phyloP scores from a whole-genome alignment of 371 early-diverging fungal genomes.

The Apophysomyces variabilis region DNA sequence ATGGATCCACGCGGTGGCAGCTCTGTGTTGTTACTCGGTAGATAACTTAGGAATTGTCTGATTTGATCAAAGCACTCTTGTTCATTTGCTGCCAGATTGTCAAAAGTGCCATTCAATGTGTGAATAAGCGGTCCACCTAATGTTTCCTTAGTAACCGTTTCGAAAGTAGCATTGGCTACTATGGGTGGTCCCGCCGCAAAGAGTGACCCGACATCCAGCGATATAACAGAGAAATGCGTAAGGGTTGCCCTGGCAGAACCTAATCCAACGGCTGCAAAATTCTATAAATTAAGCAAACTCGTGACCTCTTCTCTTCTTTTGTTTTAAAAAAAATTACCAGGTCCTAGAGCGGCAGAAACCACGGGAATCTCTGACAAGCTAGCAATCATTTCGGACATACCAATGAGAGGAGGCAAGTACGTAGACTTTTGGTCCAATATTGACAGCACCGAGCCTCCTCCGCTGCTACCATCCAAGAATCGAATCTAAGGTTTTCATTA shows the following conservation, averaged over 20 bases:
- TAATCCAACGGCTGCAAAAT: constrained; percentile 37
- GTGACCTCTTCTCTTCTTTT: background rate
- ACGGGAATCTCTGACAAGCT: constrained; percentile 51
- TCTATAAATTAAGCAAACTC: background rate
- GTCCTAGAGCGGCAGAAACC: constrained; percentile 45
- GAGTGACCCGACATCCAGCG: constrained; percentile 40
- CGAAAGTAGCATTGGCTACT: constrained; percentile 48
- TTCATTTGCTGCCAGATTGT: constrained; percentile 43
- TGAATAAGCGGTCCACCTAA: constrained; percentile 46
- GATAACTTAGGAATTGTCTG: constrained; percentile 39
- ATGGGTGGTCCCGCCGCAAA: constrained; percentile 52
- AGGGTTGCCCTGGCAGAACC: constrained; percentile 51
- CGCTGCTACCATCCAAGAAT: constrained; percentile 52
- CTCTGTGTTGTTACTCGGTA: constrained; percentile 35
- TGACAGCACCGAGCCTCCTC: constrained; percentile 43
- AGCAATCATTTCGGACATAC: constrained; percentile 49
- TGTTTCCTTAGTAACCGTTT: constrained; percentile 43
- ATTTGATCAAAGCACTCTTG: constrained; percentile 48
- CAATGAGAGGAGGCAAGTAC: constrained; percentile 46
- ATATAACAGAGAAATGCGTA: constrained; percentile 46
- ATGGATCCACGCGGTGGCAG: constrained; percentile 28
- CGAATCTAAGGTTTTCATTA: constrained; percentile 27
- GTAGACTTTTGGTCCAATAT: constrained; percentile 43
- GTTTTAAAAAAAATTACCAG: constrained; percentile 23
- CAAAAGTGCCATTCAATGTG: constrained; percentile 47